Base-by-base conservation (phyloP, 768 basidiomycete genomes). In the Mycena vitilis region DNA sequence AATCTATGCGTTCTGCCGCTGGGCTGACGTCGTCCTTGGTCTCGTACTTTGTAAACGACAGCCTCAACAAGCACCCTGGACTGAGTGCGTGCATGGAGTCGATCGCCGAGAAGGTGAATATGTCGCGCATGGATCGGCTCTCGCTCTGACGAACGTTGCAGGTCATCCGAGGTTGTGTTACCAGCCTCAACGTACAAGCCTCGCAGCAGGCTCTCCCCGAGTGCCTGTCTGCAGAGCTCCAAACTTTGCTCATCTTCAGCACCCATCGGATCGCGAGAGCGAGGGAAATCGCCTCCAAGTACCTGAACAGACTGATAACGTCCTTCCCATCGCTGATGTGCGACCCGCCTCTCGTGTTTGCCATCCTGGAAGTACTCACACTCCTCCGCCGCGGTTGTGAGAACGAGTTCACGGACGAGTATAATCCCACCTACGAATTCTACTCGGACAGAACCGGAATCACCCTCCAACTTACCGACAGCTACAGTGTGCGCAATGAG, bases 251-350 rank as follows among this genome's bases (percentile, higher is more conserved):
- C 18, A 82, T 95, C 18, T 83, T 85, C 48, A 92, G 93, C 79
- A 95, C 94, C 4, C 94, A 96, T 78, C 88, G 95, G 36, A 88
- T 94, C 65, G 83, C 87, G 38, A 94, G 93, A 76, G 93, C 92
- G 58, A 86, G 97, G 40, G 91, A 93, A 40, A 84, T 95, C 37
- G 94, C 96, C 1, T 85, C 90, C 48, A 91, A 88, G 78, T 98
- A 93, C 75, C 85, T 98, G 34, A 89, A 95, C 79, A 87, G 90
- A 45, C 82, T 99, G 47, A 91, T 99, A 71, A 91, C 90, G 10
- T 94, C 93, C 2, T 98, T 98, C 79, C 96, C 98, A 2, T 95
- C 96, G 16, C 82, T 99, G 57, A 93, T 98, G 88, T 99, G 97
- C 79, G 92, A 96, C 74, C 88, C 91, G 5, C 85, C 90, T 12